Evolutionary conservation across 1,139 yeast species (phyloP).

Genomic region (Debaryomyces fabryi): DNA sequence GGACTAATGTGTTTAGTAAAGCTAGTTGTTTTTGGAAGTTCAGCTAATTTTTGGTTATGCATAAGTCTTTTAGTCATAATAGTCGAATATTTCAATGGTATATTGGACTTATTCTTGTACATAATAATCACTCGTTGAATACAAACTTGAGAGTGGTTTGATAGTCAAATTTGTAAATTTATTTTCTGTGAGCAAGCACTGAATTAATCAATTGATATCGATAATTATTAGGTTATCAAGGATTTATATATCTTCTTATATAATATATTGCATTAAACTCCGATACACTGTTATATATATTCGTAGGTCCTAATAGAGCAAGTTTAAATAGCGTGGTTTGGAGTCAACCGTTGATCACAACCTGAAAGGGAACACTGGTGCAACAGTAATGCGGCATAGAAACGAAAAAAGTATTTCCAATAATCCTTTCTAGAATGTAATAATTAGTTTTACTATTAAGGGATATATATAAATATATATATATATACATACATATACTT

Average conservation of each 20-base stretch:
- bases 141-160: background rate
- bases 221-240: background rate
- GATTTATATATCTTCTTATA: background rate
- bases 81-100: background rate
- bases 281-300: background rate
- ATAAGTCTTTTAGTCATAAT: slow-evolving; percentile 3
- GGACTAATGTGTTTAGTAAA: slow-evolving; percentile 58
- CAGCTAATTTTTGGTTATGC: background rate
- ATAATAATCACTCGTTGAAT: background rate
- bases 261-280: background rate
- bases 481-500: background rate
- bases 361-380: background rate
- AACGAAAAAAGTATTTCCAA: background rate
- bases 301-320: background rate
- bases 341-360: background rate
- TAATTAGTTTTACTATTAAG: background rate
- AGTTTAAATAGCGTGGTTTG: background rate
- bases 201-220: background rate
- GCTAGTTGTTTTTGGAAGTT: slow-evolving; percentile 45
- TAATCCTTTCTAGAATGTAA: background rate
- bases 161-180: background rate
- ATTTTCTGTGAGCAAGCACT: slow-evolving; percentile 2
- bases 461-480: background rate
- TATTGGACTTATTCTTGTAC: background rate
- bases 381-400: background rate